Percentiles rank a stretch among this genome's conserved stretches.
Evolutionary conservation across 305 asterid species (phyloP).

Genomic region (Salvia sclarea): DNA sequence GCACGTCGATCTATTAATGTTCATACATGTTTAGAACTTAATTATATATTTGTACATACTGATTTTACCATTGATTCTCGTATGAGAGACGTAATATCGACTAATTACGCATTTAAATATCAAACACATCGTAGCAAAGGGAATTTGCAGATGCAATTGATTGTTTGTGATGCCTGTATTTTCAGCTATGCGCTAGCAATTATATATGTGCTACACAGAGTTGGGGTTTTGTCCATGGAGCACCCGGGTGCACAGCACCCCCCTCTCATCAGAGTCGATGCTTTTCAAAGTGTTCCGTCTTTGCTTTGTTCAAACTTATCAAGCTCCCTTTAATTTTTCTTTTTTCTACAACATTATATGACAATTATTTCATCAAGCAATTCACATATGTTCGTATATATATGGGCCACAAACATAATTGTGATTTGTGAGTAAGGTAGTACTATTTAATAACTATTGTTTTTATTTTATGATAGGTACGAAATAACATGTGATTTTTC

Average conservation of each 20-base stretch:
- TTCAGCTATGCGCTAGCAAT: slow-evolving; percentile 5
- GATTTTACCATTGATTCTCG: no score
- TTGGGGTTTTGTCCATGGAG: no score
- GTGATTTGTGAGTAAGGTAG: no score
- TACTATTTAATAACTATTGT: no score
- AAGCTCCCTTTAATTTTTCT: slow-evolving; percentile 11
- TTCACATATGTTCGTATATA: background rate
- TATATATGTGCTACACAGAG: no score
- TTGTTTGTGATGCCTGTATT: background rate
- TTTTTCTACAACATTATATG: background rate
- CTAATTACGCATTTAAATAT: no score
- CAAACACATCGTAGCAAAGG: background rate
- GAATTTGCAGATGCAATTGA: slow-evolving; percentile 11
- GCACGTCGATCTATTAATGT: no score
- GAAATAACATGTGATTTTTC: background rate
- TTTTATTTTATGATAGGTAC: background rate
- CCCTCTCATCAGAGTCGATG: no score
- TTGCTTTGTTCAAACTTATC: slow-evolving; percentile 25
- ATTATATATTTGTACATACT: no score
- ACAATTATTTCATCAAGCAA: background rate
- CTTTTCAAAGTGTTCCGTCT: background rate
- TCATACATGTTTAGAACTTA: no score
- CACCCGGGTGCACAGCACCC: no score
- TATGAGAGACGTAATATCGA: no score
- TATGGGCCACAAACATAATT: background rate